Evolutionary conservation across 2,329 filamentous ascomycete species (phyloP).

Genomic region (Pseudofabraea citricarpa): DNA sequence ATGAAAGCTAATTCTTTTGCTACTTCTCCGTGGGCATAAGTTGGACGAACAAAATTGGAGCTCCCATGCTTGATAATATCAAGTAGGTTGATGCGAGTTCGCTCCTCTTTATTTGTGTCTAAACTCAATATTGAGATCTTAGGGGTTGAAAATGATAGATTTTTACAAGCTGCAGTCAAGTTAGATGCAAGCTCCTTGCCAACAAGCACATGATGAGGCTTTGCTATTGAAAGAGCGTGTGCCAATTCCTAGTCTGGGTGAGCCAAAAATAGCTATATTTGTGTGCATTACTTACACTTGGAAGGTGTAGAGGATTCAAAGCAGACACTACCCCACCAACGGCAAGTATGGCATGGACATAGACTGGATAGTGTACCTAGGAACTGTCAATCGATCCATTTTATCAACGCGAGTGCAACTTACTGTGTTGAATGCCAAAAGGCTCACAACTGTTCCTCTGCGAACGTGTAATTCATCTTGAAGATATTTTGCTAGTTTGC

Average conservation of each 20-base stretch:
- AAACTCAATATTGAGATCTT: background rate
- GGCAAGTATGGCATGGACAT: background rate
- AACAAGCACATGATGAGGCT: background rate
- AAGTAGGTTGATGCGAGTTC: background rate
- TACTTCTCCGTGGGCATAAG: background rate
- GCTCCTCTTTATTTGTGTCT: background rate
- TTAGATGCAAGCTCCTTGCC: background rate
- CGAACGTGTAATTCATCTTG: background rate
- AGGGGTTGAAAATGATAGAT: background rate
- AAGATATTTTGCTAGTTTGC: background rate
- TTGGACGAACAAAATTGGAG: background rate
- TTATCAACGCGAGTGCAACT: background rate
- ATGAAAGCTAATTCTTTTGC: slow-evolving; percentile 69
- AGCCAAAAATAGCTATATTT: no score
- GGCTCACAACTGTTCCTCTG: background rate
- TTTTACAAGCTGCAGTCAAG: background rate
- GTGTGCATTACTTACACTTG: background rate
- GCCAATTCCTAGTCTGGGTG: background rate
- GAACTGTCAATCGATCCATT: background rate
- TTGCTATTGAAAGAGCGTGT: background rate
- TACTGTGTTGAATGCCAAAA: background rate
- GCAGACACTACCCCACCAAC: background rate
- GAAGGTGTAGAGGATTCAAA: background rate
- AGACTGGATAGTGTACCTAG: background rate
- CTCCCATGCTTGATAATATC: background rate